Percentiles rank a stretch among this genome's conserved stretches.
Evolutionary conservation across 2,329 filamentous ascomycete species (phyloP).

Genomic region (Nannizziopsis arthrosporioides): DNA sequence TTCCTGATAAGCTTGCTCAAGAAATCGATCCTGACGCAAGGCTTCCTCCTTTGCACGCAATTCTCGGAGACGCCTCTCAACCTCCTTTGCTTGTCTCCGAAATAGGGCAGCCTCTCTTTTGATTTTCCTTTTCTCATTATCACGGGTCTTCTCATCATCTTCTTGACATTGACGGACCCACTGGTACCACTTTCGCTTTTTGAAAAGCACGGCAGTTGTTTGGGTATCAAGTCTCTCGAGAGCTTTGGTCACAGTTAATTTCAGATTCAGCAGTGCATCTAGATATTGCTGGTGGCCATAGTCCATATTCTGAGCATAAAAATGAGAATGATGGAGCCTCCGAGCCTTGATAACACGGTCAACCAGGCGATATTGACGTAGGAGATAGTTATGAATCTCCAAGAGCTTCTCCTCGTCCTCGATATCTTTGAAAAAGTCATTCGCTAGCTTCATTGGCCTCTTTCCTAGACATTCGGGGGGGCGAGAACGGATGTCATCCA

Average conservation of each 20-base stretch:
- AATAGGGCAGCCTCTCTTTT: constrained; percentile 40
- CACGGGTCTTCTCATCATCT: constrained; percentile 35
- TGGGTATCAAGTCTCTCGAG: constrained; percentile 36
- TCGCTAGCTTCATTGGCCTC: constrained; percentile 28
- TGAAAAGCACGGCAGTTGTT: constrained; percentile 35
- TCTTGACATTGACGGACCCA: constrained; percentile 38
- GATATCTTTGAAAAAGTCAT: constrained; percentile 31
- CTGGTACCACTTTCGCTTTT: constrained; percentile 38
- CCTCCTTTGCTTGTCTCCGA: constrained; percentile 37
- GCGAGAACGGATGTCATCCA: constrained; percentile 29
- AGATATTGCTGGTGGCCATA: constrained; percentile 37
- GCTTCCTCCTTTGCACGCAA: constrained; percentile 33
- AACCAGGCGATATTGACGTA: constrained; percentile 28
- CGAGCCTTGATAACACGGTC: constrained; percentile 34
- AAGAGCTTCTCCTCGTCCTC: constrained; percentile 23
- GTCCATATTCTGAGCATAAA: constrained; percentile 34
- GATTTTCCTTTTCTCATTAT: constrained; percentile 41
- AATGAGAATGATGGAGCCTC: constrained; percentile 34
- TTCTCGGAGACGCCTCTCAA: constrained; percentile 29
- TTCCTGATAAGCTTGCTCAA: constrained; percentile 34
- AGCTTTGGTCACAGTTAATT: constrained; percentile 28
- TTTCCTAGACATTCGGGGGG: constrained; percentile 24
- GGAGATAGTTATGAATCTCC: constrained; percentile 30
- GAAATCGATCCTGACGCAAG: constrained; percentile 35
- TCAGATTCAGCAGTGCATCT: constrained; percentile 29